These are phyloP conservation scores for Patellifolia procumbens DNA, from an alignment of 179 eudicot genomes.

Conservation along the genomic window DNA sequence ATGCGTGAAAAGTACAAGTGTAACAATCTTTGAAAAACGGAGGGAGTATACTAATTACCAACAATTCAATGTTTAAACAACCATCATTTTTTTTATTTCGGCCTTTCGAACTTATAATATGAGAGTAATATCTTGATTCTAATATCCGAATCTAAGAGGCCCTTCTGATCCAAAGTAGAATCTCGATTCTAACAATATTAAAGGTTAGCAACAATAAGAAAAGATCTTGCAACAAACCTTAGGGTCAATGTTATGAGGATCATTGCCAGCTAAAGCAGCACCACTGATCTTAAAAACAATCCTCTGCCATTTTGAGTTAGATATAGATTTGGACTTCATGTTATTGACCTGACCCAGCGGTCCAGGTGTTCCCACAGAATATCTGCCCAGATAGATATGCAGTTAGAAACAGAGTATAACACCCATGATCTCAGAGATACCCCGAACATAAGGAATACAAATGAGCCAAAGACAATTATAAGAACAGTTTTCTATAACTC, in stretches of 20 bases:
- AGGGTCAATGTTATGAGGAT: constrained; percentile 82
- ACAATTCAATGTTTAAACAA: no score
- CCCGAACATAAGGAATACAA: background rate
- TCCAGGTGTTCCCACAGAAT: constrained; percentile 50
- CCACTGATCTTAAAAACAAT: constrained; percentile 96
- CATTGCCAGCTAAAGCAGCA: constrained; percentile 75
- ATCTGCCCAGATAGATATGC: constrained; percentile 46
- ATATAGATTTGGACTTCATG: constrained; percentile 59
- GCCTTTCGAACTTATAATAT: no score
- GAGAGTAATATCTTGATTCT: no score
- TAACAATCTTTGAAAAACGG: no score
- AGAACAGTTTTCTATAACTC: background rate
- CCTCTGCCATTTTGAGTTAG: constrained; percentile 83
- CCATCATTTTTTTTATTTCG: no score
- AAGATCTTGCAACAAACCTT: constrained; percentile 52
- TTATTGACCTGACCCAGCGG: constrained; percentile 53
- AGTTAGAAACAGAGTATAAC: constrained; percentile 10
- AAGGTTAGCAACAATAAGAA: constrained; percentile 13
- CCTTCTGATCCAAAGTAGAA: no score
- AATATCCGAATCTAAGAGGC: no score
- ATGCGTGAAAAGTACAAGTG: no score
- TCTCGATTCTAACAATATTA: no score
- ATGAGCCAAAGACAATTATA: background rate
- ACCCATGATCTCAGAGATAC: constrained; percentile 7
- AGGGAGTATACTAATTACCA: no score